Evolutionary conservation across 148 eudicot species (phyloP).

Genomic region (Persicaria maculosa): DNA sequence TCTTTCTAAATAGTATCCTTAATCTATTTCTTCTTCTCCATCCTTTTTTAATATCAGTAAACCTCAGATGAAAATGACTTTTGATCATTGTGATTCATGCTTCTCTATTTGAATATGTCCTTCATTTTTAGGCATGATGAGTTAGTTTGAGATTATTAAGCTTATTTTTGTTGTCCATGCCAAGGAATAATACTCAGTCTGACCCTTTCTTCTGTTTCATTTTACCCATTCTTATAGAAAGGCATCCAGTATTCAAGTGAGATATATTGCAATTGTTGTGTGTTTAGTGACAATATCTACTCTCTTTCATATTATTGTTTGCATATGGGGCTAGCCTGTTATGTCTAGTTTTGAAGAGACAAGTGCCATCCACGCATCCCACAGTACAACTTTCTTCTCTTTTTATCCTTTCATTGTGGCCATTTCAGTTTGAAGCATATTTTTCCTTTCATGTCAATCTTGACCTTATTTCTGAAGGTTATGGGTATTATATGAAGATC

Average conservation of each 20-base stretch:
- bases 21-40: neutral
- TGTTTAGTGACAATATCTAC: neutral
- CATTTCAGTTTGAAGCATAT: neutral
- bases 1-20: neutral
- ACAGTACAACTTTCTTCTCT: neutral
- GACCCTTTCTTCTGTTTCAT: neutral
- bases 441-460: neutral
- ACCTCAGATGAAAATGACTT: neutral
- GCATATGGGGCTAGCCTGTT: neutral
- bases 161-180: neutral
- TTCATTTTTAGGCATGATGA: neutral
- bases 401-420: neutral
- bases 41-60: neutral
- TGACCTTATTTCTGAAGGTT: neutral
- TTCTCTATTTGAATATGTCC: neutral
- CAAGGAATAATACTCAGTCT: neutral
- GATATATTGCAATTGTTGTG: neutral
- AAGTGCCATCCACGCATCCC: neutral
- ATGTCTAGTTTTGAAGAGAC: neutral
- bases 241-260: neutral
- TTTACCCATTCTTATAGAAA: neutral
- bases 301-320: neutral
- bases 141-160: slow-evolving; percentile 1
- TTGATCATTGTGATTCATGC: neutral
- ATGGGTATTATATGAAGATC: neutral